Base-by-base conservation (phyloP, 805 yeast species). In the Clavispora phyllophila region DNA sequence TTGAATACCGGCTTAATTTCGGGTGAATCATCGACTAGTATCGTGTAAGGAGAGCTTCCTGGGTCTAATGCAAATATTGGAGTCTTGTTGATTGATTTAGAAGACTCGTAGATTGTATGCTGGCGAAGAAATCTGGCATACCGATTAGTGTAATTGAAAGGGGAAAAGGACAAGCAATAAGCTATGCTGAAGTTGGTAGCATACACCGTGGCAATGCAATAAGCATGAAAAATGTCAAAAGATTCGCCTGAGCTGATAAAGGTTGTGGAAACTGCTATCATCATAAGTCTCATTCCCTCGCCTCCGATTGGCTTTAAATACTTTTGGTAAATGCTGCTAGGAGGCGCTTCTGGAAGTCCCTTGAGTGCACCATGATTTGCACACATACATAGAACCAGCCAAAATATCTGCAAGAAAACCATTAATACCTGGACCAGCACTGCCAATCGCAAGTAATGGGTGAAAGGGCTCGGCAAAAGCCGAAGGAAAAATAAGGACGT, bases 131-230 rank as follows among this genome's bases (percentile, higher is more conserved):
- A 52, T 27, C 38, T 39, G 13, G 33, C 40, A 41, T 44, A 48
- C 9, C 36, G 29, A 12, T 9, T 13, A 2, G 37, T 34, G 32
- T 50, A 50, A 18, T 37, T 18, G 9, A 43, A 10, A n/a, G 54
- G 54, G 18, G 45, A 43, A 37, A 46, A 52, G 3, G 46, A 42
- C 36, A 36, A 31, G 19, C 46, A 22, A 18, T 13, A 36, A 34
- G 43, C 34, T 15, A 44, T 23, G 24, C 40, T 45, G 45, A 42
- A 45, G 35, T 48, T 48, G 25, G 26, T 20, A 1, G 51, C 51
- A 23, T 37, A 48, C 3, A 43, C 33, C 2, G 27, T 23, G 12
- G 48, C 43, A n/a, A 40, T 42, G 5, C 40, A 13, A 20, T 15
- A 38, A 3, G 20, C 40, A 4, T 24, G 24, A 10, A 17, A 29